Evolutionary conservation across 176 grass and related monocot species (phyloP).

Genomic region (Cenchrus purpureus): DNA sequence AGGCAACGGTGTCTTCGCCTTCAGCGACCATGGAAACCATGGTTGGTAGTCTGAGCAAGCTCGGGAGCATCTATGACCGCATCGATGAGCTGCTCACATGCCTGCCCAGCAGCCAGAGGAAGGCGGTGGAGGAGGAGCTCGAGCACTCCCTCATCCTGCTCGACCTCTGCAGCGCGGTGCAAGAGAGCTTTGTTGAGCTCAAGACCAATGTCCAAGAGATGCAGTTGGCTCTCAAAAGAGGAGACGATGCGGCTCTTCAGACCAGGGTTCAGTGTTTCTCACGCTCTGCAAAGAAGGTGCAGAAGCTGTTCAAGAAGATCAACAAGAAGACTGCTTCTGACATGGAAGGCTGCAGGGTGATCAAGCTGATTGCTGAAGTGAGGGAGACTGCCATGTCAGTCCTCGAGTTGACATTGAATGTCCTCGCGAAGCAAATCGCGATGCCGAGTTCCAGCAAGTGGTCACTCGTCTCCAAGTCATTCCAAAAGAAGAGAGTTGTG

Average conservation of each 20-base stretch:
- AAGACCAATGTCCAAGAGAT: constrained; percentile 49
- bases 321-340: constrained; percentile 24
- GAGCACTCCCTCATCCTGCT: constrained; percentile 47
- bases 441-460: constrained; percentile 49
- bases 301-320: constrained; percentile 49
- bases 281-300: constrained; percentile 37
- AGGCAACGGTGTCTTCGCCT: constrained; percentile 1
- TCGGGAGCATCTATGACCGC: constrained; percentile 21
- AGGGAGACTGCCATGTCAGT: constrained; percentile 37
- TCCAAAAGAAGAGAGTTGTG: constrained; percentile 49
- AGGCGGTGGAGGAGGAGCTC: constrained; percentile 51
- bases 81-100: constrained; percentile 34
- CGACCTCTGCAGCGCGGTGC: constrained; percentile 38
- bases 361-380: constrained; percentile 42
- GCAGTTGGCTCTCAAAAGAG: constrained; percentile 42
- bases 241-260: constrained; percentile 33
- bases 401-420: constrained; percentile 19
- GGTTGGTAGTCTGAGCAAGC: constrained; percentile 20
- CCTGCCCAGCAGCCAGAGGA: constrained; percentile 58
- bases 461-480: constrained; percentile 52
- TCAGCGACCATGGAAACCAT: constrained; percentile 15
- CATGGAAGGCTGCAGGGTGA: constrained; percentile 25
- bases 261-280: constrained; percentile 47
- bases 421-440: constrained; percentile 22
- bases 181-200: constrained; percentile 40